Evolutionary conservation across 192 early-diverging fungal species (phyloP).

Genomic region (Geosiphon pyriformis): DNA sequence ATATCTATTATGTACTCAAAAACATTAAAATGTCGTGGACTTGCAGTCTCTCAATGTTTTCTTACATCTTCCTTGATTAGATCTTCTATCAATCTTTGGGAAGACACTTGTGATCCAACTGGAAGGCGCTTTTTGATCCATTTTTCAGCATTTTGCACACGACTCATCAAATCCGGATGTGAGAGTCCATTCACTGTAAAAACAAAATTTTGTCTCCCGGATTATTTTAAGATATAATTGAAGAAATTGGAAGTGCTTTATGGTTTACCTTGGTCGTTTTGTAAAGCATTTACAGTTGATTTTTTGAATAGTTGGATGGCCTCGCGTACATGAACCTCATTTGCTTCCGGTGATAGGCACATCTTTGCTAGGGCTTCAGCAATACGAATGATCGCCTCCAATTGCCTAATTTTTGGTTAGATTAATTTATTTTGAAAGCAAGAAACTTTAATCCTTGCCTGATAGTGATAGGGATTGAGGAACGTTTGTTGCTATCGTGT

Average conservation of each 20-base stretch:
- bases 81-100: constrained; percentile 44
- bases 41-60: too few relatives aligned
- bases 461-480: constrained; percentile 95
- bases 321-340: constrained; percentile 90
- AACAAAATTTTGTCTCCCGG: not conserved
- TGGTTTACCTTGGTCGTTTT: constrained; percentile 74
- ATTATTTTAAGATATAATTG: not conserved
- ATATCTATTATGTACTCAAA: not conserved
- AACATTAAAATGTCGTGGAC: constrained; percentile 41
- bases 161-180: constrained; percentile 61
- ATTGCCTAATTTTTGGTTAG: constrained; percentile 53
- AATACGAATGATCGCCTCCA: constrained; percentile 98
- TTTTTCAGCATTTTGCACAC: constrained; percentile 77
- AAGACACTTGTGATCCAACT: constrained; percentile 73
- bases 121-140: constrained; percentile 82
- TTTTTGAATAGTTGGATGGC: constrained; percentile 96
- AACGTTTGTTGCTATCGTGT: constrained; percentile 60
- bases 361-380: constrained; percentile 97
- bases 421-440: not conserved
- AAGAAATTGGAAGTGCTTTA: not conserved
- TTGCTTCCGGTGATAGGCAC: constrained; percentile 75
- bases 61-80: constrained; percentile 40
- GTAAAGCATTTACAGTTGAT: constrained; percentile 96
- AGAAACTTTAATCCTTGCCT: too few relatives aligned
- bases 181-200: constrained; percentile 71